phyloP scores from a whole-genome alignment of 345 rosid species.

The Citrus reticulata region DNA sequence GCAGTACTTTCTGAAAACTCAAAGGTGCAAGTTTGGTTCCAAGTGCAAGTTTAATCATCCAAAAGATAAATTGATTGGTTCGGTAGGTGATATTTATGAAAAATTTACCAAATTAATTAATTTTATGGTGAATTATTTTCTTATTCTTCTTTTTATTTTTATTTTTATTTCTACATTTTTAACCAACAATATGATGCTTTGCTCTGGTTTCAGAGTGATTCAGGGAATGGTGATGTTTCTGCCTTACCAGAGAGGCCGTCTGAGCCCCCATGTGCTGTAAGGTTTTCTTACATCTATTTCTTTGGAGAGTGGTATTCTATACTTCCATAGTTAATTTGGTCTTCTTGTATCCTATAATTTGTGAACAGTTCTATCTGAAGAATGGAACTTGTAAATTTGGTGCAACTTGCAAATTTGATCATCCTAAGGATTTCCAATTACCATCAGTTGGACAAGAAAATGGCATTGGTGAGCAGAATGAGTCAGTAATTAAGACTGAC shows the following conservation, averaged over 20 bases:
- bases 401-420: conserved; percentile 84
- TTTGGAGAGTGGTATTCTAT: neutral
- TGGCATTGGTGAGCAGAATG: conserved; percentile 36
- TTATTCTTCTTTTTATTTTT: neutral
- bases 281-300: conserved; percentile 24
- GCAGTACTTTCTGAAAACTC: conserved; percentile 90
- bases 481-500: conserved; percentile 25
- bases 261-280: conserved; percentile 82
- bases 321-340: conserved; percentile 13
- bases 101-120: conserved; percentile 8
- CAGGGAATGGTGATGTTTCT: conserved; percentile 36
- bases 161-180: too few species aligned
- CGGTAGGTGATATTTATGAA: conserved; percentile 41
- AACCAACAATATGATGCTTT: conserved; percentile 11
- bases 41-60: conserved; percentile 99
- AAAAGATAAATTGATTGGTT: conserved; percentile 31
- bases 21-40: conserved; percentile 83
- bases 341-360: conserved; percentile 17
- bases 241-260: conserved; percentile 80
- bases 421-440: conserved; percentile 75
- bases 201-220: conserved; percentile 45
- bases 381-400: conserved; percentile 95
- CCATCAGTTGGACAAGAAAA: conserved; percentile 40
- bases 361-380: conserved; percentile 79
- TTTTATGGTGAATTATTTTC: conserved; percentile 4